Percentiles rank a stretch among this genome's conserved stretches.
phyloP scores from a whole-genome alignment of 768 basidiomycete species.

The Tylopilus balloui region DNA sequence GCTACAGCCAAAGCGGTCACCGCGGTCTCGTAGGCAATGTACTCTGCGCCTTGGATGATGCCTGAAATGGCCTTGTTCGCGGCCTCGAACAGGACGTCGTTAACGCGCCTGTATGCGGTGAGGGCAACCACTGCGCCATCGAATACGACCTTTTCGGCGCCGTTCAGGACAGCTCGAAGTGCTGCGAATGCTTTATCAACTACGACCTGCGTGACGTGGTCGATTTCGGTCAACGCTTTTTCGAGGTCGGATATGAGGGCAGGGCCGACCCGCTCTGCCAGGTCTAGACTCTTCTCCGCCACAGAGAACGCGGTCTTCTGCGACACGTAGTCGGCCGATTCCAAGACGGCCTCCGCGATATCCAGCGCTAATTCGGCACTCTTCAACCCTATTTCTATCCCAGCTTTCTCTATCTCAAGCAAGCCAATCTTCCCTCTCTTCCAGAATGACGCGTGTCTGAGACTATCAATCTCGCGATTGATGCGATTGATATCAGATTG shows the following conservation, averaged over 20 bases:
- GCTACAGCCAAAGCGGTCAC: background rate
- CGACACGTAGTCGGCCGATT: background rate
- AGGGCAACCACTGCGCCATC: constrained; percentile 1
- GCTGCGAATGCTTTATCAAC: background rate
- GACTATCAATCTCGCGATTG: background rate
- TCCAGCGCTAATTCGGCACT: background rate
- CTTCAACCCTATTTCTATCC: background rate
- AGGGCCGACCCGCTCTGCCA: background rate
- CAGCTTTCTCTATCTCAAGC: background rate
- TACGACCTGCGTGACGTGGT: background rate
- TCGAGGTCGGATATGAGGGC: background rate
- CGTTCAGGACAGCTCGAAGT: background rate
- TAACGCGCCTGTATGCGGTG: background rate
- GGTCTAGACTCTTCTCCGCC: background rate
- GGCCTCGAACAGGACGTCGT: background rate
- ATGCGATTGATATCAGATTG: background rate
- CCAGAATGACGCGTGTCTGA: background rate
- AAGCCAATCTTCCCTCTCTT: background rate
- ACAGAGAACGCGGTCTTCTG: background rate
- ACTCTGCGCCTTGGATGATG: background rate
- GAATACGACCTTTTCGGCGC: background rate
- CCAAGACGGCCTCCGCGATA: background rate
- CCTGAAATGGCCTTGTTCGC: background rate
- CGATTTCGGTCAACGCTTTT: background rate
- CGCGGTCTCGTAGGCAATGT: background rate